Base-by-base conservation (phyloP, 1,284 basidiomycete genomes). In the Limonomyces culmigenus region DNA sequence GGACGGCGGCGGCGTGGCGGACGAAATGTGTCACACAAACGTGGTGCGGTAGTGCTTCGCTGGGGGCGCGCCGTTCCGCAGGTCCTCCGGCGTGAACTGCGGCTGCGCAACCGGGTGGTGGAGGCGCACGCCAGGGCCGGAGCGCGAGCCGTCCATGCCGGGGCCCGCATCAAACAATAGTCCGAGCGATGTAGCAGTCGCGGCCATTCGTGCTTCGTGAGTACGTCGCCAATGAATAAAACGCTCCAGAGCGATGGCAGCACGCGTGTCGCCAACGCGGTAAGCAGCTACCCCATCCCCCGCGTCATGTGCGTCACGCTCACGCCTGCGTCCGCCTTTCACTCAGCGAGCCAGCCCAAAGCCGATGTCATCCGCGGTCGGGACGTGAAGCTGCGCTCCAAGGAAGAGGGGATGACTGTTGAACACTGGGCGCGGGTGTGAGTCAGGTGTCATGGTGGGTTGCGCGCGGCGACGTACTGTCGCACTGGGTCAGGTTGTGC, bases 391-490 rank as follows among this genome's bases (percentile, higher is more conserved):
- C 50, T 88, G 70, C 0, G 95, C 93, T 15, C 93, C 95, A 40
- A 99, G 83, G 71, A 98, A 99, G 13, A 98, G 68, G 1, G 95
- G 95, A n/a, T n/a, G n/a, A n/a, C n/a, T n/a, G 0, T 95, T 99
- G 54, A 99, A 98, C 69, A 99, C 88, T 93, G 44, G 2, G 20
- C 15, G 18, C 6, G 30, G 32, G 16, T 8, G 42, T 30, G 14
- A 40, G 35, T 35, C 44, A 18, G 40, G 39, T 23, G 33, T 15
- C 37, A 17, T 34, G 18, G 3, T 32, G 32, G 19, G 29, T 18
- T 38, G 21, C 15, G 3, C 4, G 16, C 18, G 32, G 23, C 15
- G 18, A 69, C 87, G 62, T 43, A 93, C 88, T 98, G 52, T 99
- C 95, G 45, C 95, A 75, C 54, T 99, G 95, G 45, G 98, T 97